Evolutionary conservation across 2,329 filamentous ascomycete species (phyloP), one percentile per base, ranked within the genome.

Genomic region (Aspergillus uvarum): DNA sequence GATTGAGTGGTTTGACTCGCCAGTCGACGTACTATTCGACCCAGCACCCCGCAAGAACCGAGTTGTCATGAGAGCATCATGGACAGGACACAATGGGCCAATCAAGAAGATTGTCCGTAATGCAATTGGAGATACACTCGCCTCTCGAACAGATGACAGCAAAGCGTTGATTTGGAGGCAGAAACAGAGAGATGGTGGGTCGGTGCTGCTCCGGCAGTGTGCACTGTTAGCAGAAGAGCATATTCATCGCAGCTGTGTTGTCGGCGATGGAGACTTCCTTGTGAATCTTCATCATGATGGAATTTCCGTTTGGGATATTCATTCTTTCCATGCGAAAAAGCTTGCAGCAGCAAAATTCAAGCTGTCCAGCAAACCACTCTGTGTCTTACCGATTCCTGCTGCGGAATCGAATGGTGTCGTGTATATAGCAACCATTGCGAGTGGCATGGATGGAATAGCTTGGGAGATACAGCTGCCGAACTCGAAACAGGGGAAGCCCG

Each of bases 41-140:
- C 88, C 90, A 2, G 81, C 83, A 0, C 83, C 85, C 48, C 81
- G 83, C 48, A 79, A 78, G 52, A 77, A 81, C 47, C 86, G 90
- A 1, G 77, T 96, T 16, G 76, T 79, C 21, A 81, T 86, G 14
- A 85, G 84, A 63, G 84, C 86, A 2, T 83, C 87, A 1, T 96
- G 92, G 91, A 91, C 91, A 1, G 93, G 94, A 1, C 93, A 97
- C 77, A 90, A 89, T 16, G 84, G 84, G 16, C 82, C 91, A 0
- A 87, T 97, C 63, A 89, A 89, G 69, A 96, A 96, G 72, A 90
- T 96, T 61, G 89, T 96, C 50, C 88, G 92, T 62, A 96, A 93
- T 69, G 90, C 89, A 48, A 90, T 88, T 68, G 93, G 92, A 8
- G 84, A 87, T 64, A 89, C 91, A 4, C 81, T 96, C 48, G 87